Evolutionary conservation across 2,329 filamentous ascomycete species (phyloP).

Genomic region (Fusarium longipes): DNA sequence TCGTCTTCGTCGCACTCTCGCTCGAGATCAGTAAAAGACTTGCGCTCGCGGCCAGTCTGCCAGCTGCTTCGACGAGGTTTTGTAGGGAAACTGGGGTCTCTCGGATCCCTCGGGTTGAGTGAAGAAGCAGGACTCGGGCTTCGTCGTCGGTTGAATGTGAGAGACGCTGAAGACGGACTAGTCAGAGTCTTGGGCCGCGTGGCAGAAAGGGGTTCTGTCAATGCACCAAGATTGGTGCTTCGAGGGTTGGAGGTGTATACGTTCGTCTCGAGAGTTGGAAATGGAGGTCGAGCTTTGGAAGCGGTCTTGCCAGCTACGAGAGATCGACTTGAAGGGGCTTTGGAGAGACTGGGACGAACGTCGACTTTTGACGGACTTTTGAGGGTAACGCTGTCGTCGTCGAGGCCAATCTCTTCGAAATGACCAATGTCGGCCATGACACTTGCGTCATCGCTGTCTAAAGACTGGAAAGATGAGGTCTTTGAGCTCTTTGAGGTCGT

Average conservation of each 20-base stretch:
- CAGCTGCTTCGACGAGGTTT: slow-evolving; percentile 72
- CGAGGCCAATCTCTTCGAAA: slow-evolving; percentile 93
- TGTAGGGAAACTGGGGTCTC: slow-evolving; percentile 54
- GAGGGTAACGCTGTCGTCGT: slow-evolving; percentile 68
- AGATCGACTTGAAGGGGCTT: slow-evolving; percentile 46
- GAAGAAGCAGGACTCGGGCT: slow-evolving; percentile 65
- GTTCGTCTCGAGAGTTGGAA: slow-evolving; percentile 60
- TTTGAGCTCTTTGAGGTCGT: slow-evolving; percentile 89
- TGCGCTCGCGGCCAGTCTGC: slow-evolving; percentile 74
- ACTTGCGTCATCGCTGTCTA: slow-evolving; percentile 78
- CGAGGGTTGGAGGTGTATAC: slow-evolving; percentile 62
- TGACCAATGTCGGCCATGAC: slow-evolving; percentile 79
- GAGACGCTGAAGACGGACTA: slow-evolving; percentile 52
- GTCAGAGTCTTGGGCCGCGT: slow-evolving; percentile 44
- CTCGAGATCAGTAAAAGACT: slow-evolving; percentile 77
- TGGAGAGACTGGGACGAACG: slow-evolving; percentile 49
- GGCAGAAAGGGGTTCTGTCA: slow-evolving; percentile 51
- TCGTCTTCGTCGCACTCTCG: slow-evolving; percentile 82
- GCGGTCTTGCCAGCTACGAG: slow-evolving; percentile 48
- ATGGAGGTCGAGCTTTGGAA: slow-evolving; percentile 55
- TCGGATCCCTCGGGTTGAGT: slow-evolving; percentile 58
- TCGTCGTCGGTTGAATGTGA: slow-evolving; percentile 56
- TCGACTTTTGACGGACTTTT: slow-evolving; percentile 60
- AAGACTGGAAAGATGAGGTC: slow-evolving; percentile 87
- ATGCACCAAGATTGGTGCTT: slow-evolving; percentile 59